Evolutionary conservation across 441 rosid genomes (phyloP).

Genomic region (Eutrema salsugineum): DNA sequence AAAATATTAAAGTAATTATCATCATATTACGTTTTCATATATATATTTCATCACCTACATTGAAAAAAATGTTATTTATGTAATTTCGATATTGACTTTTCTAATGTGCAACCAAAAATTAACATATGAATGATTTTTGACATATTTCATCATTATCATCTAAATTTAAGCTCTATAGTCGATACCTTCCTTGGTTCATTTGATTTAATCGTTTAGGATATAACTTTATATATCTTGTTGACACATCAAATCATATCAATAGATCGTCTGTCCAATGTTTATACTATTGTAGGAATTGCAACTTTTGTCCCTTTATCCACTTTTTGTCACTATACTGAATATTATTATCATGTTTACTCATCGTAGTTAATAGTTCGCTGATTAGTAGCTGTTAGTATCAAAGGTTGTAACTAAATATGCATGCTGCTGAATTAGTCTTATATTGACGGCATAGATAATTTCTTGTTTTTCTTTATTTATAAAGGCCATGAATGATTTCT

Average conservation of each 20-base stretch:
- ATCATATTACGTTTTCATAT: background rate
- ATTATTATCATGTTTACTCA: background rate
- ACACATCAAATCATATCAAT: conserved; percentile 30
- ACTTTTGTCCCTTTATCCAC: background rate
- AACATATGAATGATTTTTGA: background rate
- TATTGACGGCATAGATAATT: conserved; percentile 6
- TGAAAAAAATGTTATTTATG: background rate
- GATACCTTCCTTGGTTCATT: conserved; percentile 13
- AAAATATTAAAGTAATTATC: background rate
- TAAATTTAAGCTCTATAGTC: too few relatives aligned
- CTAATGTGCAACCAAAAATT: background rate
- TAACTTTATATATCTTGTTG: conserved; percentile 15
- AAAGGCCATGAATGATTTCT: background rate
- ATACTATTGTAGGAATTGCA: conserved; percentile 18
- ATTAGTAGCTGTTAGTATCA: background rate
- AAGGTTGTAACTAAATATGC: background rate
- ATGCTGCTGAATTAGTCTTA: conserved; percentile 4
- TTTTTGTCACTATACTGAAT: conserved; percentile 5
- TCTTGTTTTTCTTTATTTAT: background rate
- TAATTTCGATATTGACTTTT: background rate
- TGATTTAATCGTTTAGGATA: background rate
- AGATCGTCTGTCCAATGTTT: conserved; percentile 18
- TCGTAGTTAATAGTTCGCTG: background rate
- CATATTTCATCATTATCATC: too few relatives aligned
- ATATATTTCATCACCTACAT: background rate